Conservation (phyloP, 768 basidiomycete genomes). For the Podaxis sp. region DNA sequence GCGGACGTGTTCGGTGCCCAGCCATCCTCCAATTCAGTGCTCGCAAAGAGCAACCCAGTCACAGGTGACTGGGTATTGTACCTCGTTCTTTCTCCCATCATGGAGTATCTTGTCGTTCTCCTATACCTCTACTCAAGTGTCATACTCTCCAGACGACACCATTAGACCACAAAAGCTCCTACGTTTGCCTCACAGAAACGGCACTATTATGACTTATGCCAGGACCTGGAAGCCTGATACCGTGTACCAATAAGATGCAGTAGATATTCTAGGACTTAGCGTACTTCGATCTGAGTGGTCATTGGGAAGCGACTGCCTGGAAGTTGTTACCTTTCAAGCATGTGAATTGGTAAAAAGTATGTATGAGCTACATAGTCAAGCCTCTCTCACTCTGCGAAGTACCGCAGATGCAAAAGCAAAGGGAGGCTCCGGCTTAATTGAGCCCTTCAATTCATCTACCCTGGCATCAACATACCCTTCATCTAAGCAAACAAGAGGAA, state of each 20-base stretch:
- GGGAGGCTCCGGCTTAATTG: slow-evolving; percentile 82
- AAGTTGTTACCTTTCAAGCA: background rate
- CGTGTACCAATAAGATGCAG: slow-evolving; percentile 4
- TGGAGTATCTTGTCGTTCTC: slow-evolving; percentile 49
- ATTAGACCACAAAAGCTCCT: slow-evolving; percentile 4
- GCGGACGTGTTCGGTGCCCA: slow-evolving; percentile 35
- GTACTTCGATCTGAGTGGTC: background rate
- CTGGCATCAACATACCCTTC: slow-evolving; percentile 48
- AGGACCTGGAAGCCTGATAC: slow-evolving; percentile 1
- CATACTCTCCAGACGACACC: slow-evolving; percentile 30
- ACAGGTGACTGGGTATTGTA: slow-evolving; percentile 57
- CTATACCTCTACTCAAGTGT: slow-evolving; percentile 47
- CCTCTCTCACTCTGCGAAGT: slow-evolving; percentile 44
- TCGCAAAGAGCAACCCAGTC: slow-evolving; percentile 53
- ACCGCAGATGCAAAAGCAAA: slow-evolving; percentile 34
- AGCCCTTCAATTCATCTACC: slow-evolving; percentile 42
- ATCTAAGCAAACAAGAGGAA: slow-evolving; percentile 33
- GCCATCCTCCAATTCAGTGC: slow-evolving; percentile 33
- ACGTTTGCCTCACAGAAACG: background rate
- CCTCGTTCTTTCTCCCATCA: slow-evolving; percentile 52
- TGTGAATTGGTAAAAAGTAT: slow-evolving; percentile 17
- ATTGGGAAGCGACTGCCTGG: background rate
- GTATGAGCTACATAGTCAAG: slow-evolving; percentile 77
- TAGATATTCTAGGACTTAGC: background rate
- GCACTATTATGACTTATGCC: background rate